Evolutionary conservation across 306 rosid genomes (phyloP).

Genomic region (Quercus gilva): DNA sequence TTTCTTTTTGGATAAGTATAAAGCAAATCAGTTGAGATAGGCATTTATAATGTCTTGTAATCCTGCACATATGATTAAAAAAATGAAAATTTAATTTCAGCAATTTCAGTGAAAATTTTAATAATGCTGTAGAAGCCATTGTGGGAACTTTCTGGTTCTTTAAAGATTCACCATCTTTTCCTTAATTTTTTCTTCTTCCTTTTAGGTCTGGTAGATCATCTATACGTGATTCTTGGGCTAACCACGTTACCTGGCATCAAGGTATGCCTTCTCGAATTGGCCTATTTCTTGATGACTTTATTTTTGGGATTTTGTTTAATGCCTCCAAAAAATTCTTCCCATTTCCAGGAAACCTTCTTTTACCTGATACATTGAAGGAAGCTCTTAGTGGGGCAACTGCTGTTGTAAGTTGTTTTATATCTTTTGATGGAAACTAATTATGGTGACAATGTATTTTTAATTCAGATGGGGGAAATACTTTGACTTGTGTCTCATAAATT

Average conservation of each 20-base stretch:
- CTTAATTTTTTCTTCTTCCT: conserved; percentile 16
- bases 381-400: conserved; percentile 83
- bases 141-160: neutral
- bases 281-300: conserved; percentile 18
- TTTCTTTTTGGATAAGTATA: neutral
- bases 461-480: neutral
- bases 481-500: neutral
- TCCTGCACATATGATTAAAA: neutral
- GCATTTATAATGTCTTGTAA: neutral
- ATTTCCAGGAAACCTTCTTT: conserved; percentile 80
- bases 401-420: conserved; percentile 59
- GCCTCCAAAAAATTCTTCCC: conserved; percentile 11
- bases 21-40: neutral
- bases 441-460: neutral
- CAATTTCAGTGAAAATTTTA: neutral
- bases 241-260: conserved; percentile 67
- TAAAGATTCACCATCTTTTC: conserved; percentile 1
- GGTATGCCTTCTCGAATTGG: conserved; percentile 43
- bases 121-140: neutral
- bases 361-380: conserved; percentile 74
- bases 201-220: conserved; percentile 90
- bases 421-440: neutral
- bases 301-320: conserved; percentile 15
- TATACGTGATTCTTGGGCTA: conserved; percentile 77
- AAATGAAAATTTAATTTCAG: neutral